phyloP scores from a whole-genome alignment of 441 rosid species.

The Erysimum pusillum region DNA sequence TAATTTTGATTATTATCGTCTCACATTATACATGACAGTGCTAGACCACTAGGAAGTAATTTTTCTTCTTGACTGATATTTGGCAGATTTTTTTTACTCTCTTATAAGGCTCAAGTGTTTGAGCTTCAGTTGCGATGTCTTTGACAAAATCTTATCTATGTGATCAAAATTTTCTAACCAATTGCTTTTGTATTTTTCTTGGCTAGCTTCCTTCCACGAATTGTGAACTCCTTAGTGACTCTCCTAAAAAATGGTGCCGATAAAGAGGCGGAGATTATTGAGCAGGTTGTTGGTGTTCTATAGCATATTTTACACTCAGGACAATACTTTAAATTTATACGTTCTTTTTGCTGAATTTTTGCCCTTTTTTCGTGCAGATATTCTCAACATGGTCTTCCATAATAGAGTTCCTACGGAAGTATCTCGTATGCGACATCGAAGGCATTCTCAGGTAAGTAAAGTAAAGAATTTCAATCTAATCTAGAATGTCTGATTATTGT shows the following conservation, averaged over 20 bases:
- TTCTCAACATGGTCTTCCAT: constrained; percentile 80
- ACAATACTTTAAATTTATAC: neutral
- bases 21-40: constrained; percentile 12
- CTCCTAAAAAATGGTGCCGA: constrained; percentile 87
- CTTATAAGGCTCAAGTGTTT: constrained; percentile 23
- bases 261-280: constrained; percentile 89
- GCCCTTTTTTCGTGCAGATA: constrained; percentile 61
- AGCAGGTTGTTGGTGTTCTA: constrained; percentile 71
- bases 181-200: constrained; percentile 36
- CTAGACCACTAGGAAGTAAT: constrained; percentile 1
- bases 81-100: constrained; percentile 24
- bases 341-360: constrained; percentile 18
- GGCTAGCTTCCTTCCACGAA: constrained; percentile 74
- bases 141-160: constrained; percentile 23
- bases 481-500: constrained; percentile 25
- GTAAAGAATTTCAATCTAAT: constrained; percentile 32
- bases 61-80: constrained; percentile 14
- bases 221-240: constrained; percentile 65
- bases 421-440: constrained; percentile 63
- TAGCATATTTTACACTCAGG: constrained; percentile 5
- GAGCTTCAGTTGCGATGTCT: constrained; percentile 9
- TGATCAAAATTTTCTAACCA: constrained; percentile 11
- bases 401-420: constrained; percentile 75
- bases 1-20: constrained; percentile 3
- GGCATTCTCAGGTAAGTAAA: constrained; percentile 69